Base-by-base conservation (phyloP, 495 filamentous ascomycete genomes). In the Penicillium antarcticum region DNA sequence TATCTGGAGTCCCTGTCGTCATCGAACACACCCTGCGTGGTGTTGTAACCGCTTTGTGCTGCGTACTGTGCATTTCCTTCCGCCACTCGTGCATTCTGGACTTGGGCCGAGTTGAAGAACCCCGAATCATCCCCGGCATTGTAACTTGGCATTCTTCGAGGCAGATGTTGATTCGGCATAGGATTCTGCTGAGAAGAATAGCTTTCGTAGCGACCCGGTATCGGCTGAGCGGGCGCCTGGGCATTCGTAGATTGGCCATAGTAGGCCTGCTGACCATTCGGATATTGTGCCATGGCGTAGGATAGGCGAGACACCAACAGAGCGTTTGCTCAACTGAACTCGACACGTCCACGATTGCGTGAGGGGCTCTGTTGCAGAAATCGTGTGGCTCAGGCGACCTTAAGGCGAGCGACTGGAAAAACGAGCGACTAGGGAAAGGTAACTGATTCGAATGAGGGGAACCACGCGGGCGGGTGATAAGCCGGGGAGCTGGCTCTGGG, bases 101-200 rank as follows among this genome's bases (percentile, higher is more conserved):
- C 26, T 61, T 67, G 52, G 12, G 58, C 35, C 10, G 60, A 36
- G 33, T 76, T 74, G 58, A 80, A 73, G 53, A 81, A 75, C 18
- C 58, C 63, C 32, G 77, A 77, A 65, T 95, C 88, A 65, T 95
- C 88, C 53, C 87, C 90, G 58, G 77, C 83, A 62, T 91, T 86
- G 70, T 87, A 92, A 66, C 90, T 92, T 44, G 82, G 75, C 61
- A 77, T 77, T 45, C 84, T 82, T 51, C 85, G 77, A 29, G 80
- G 72, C 18, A 57, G 32, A 38, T 69, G 65, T 29, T 63, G 54
- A 49, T 61, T 60, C 46, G 63, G 66, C 11, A 53, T 49, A 29
- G 69, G 58, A 44, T 55, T 57, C 11, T 45, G 52, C 21, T 60
- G 62, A n/a, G 56, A 35, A 10, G 34, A 11, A 34, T 62, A 61